Percentiles rank a stretch among this genome's conserved stretches.
Evolutionary conservation across 768 basidiomycete genomes (phyloP).

Genomic region (Psilocybe subaeruginosa): DNA sequence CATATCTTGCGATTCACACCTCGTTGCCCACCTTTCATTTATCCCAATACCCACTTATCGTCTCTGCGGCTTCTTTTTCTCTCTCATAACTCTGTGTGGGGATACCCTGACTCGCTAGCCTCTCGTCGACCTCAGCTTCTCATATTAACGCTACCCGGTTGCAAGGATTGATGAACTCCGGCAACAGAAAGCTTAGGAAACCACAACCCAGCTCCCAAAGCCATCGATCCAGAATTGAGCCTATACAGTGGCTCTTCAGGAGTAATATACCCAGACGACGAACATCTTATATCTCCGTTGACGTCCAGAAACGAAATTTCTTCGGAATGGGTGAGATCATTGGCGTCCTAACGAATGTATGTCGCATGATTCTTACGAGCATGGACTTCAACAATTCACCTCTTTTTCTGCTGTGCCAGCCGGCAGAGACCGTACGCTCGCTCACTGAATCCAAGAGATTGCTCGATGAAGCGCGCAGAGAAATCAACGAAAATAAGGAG

Average conservation of each 20-base stretch:
- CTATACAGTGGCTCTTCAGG: constrained; percentile 77
- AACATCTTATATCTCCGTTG: constrained; percentile 59
- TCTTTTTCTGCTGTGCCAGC: constrained; percentile 40
- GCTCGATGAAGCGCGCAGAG: constrained; percentile 77
- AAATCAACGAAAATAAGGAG: constrained; percentile 71
- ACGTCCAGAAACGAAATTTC: constrained; percentile 69
- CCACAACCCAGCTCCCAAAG: constrained; percentile 13
- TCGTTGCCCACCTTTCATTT: constrained; percentile 14
- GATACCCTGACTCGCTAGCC: background rate
- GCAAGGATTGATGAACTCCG: constrained; percentile 23
- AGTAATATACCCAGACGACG: constrained; percentile 72
- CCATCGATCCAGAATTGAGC: constrained; percentile 27
- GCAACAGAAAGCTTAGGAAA: constrained; percentile 27
- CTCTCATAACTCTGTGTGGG: constrained; percentile 6
- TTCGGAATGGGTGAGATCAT: constrained; percentile 84
- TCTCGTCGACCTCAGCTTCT: constrained; percentile 4
- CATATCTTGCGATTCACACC: constrained; percentile 25
- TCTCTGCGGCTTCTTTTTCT: constrained; percentile 2
- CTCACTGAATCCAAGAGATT: constrained; percentile 77
- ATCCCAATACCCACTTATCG: constrained; percentile 15
- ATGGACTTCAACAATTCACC: background rate
- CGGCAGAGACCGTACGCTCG: constrained; percentile 77
- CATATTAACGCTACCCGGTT: constrained; percentile 10
- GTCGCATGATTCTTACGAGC: constrained; percentile 22
- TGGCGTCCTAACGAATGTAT: constrained; percentile 73